Base-by-base conservation (phyloP, 495 filamentous ascomycete genomes). In the Aspergillus wentii region DNA sequence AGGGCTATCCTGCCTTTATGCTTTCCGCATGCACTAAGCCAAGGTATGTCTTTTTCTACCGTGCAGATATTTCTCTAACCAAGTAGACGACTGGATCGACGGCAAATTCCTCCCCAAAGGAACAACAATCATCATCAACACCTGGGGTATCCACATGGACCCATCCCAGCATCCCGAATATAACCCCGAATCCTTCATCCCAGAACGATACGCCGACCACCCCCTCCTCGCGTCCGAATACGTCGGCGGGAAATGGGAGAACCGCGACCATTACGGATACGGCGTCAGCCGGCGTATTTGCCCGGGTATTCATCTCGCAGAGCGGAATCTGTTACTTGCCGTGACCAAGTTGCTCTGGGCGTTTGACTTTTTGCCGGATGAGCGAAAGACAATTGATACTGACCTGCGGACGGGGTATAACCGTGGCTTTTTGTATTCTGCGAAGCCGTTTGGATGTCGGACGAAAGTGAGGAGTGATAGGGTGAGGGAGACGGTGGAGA, bases 311-410 rank as follows among this genome's bases (percentile, higher is more conserved):
- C 49, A 55, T 21, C 38, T 64, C 1, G 47, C 50, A 0, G 52
- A 56, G 33, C 65, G 71, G 38, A 70, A 75, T 35, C 49, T 83
- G 4, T 74, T 77, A 48, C 61, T 78, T 0, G 59, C 64, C 28
- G 71, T 81, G 53, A 75, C 75, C 26, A 69, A 72, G 8, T 52
- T 82, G 42, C 62, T 73, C 4, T 83, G 79, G 79, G 69, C 72
- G 0, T 76, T 78, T 43, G 44, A 74, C 44, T 61, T 81, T 20
- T 1, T 17, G 40, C 44, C 32, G 20, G 13, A 30, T 30, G 5
- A 18, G 6, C n/a, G n/a, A n/a, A n/a, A n/a, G n/a, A n/a, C n/a
- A n/a, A n/a, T n/a, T n/a, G n/a, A n/a, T n/a, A n/a, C n/a, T n/a
- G n/a, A n/a, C n/a, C n/a, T n/a, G n/a, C n/a, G n/a, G n/a, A n/a